Base-by-base conservation (phyloP, 306 rosid genomes). In the Hylodesmum podocarpum region DNA sequence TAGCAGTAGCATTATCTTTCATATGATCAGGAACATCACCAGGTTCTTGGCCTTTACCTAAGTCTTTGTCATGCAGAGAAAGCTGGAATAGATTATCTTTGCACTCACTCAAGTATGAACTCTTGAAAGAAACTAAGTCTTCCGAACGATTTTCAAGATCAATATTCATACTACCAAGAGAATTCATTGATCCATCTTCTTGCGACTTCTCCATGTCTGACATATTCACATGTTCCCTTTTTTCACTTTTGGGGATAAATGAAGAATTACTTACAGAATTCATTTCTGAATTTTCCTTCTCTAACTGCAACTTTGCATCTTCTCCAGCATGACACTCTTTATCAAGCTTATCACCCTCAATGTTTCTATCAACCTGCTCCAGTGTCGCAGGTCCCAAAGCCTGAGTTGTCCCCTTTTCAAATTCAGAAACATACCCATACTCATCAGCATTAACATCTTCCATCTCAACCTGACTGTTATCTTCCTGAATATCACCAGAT, bases 331-430 rank as follows among this genome's bases (percentile, higher is more conserved):
- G 72, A 80, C 70, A 33, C 54, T 87, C 90, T 67, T 80, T 79
- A 62, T 84, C 84, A 39, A 27, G 43, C 78, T 72, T 87, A 71
- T 78, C 67, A 12, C 44, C 66, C 69, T 81, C 77, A 69, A 85
- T 80, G 78, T 81, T 88, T 81, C 37, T 83, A 75, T 90, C 89
- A 28, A 82, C 80, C 85, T 95, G 98, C 70, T 95, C 98, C 24
- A 87, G 57, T 18, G 91, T 89, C 69, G 98, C 98, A 70, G 92
- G 91, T 16, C 98, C 98, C 89, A 92, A 53, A 25, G 98, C 96
- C 84, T 95, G 98, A 40, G 87, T 82, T 33, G 93, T 90, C 24
- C 98, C 98, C 83, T 81, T 84, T 49, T 87, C 97, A 72, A 81
- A 87, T 81, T 89, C 91, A 5, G 92, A 72, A 49, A 95, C 97